Conservation (phyloP, 805 yeast genomes). For the Teunomyces stri region DNA sequence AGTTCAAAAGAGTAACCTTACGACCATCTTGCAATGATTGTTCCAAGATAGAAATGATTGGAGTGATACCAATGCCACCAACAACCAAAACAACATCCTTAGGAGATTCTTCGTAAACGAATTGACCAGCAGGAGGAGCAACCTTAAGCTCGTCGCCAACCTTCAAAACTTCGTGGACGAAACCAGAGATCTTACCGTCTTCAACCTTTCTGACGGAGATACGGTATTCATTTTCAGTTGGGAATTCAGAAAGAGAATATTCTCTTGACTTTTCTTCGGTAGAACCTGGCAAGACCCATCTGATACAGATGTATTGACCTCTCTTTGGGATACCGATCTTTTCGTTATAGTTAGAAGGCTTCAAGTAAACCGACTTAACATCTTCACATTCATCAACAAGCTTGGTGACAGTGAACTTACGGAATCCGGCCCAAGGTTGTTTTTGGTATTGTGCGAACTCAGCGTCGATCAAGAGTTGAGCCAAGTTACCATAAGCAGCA, state of each 20-base stretch:
- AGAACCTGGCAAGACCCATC: conserved; percentile 33
- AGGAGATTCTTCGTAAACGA: conserved; percentile 31
- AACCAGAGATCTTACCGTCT: conserved; percentile 51
- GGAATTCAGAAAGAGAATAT: conserved; percentile 52
- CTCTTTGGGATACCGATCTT: conserved; percentile 26
- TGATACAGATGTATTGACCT: conserved; percentile 47
- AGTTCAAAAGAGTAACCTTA: conserved; percentile 32
- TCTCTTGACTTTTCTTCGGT: conserved; percentile 51
- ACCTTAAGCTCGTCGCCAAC: conserved; percentile 49
- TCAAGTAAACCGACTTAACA: conserved; percentile 52
- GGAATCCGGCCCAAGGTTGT: conserved; percentile 56
- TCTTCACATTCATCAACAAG: conserved; percentile 44
- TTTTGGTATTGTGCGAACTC: conserved; percentile 48
- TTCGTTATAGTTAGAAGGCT: conserved; percentile 34
- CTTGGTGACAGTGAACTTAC: conserved; percentile 45
- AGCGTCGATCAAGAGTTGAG: conserved; percentile 54
- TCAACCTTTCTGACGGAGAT: conserved; percentile 54
- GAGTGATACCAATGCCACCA: conserved; percentile 72
- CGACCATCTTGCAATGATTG: conserved; percentile 29
- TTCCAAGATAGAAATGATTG: conserved; percentile 53
- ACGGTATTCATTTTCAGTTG: conserved; percentile 41
- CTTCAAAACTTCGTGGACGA: conserved; percentile 45
- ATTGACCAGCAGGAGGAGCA: conserved; percentile 60
- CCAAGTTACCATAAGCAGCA: conserved; percentile 62
- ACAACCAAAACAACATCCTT: conserved; percentile 41